A percentile compares a stretch with the other conserved stretches of the same genome.
These are phyloP conservation scores for Syzygium malaccense DNA, from an alignment of 441 rosid species.

Conservation along the genomic window DNA sequence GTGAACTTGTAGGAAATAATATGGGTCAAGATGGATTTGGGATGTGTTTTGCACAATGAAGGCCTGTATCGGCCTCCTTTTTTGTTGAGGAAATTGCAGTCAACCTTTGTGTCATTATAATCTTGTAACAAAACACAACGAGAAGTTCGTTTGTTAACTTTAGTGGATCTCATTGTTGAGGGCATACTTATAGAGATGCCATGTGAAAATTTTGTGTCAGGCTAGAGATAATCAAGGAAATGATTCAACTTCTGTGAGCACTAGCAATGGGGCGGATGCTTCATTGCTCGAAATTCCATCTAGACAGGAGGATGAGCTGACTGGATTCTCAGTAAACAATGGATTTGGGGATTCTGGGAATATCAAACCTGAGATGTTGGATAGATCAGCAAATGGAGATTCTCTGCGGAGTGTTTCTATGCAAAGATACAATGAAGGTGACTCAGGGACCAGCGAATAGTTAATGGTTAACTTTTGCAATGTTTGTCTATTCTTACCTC, in stretches of 20 bases:
- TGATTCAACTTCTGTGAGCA: slow-evolving; percentile 14
- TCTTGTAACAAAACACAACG: background rate
- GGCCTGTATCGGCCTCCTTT: background rate
- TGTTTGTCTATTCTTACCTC: slow-evolving; percentile 4
- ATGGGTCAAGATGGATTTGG: background rate
- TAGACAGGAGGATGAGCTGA: slow-evolving; percentile 14
- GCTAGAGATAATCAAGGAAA: slow-evolving; percentile 27
- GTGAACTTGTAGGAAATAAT: background rate
- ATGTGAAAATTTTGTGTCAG: slow-evolving; percentile 13
- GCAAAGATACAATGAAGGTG: slow-evolving; percentile 2
- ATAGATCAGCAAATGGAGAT: slow-evolving; percentile 14
- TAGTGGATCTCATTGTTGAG: background rate
- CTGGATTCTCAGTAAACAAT: slow-evolving; percentile 10
- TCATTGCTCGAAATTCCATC: background rate
- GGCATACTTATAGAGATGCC: background rate
- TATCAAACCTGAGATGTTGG: slow-evolving; percentile 18
- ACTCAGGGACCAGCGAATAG: slow-evolving; percentile 24
- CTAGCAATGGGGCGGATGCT: slow-evolving; percentile 15
- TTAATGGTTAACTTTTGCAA: slow-evolving; percentile 25
- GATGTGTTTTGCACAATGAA: background rate
- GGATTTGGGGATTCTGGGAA: slow-evolving; percentile 14
- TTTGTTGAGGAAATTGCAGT: background rate
- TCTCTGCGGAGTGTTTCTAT: slow-evolving; percentile 12
- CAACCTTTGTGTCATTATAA: background rate
- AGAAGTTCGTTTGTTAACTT: background rate